Conservation (phyloP, 768 basidiomycete genomes). For the Agaricus sinodeliciosus region DNA sequence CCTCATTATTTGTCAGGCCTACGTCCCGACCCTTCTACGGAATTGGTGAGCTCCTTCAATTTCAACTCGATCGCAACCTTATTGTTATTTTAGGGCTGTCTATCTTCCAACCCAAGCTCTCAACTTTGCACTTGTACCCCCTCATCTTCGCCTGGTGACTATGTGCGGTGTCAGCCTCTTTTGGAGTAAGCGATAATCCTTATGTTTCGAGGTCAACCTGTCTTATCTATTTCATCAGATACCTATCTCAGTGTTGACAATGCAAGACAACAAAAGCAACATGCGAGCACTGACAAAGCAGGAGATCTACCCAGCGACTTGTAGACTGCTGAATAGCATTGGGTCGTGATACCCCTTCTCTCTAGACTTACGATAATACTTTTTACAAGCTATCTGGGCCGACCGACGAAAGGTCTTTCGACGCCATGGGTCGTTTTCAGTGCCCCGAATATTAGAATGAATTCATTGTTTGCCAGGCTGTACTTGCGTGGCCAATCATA, state of each 20-base stretch:
- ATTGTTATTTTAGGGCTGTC: constrained; percentile 42
- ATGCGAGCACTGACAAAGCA: neutral
- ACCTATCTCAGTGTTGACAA: constrained; percentile 60
- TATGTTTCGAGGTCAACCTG: constrained; percentile 1
- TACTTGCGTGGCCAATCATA: no score
- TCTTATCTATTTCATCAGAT: constrained; percentile 27
- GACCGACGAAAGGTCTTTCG: no score
- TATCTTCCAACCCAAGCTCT: constrained; percentile 72
- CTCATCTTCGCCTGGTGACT: constrained; percentile 67
- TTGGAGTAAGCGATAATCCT: constrained; percentile 56
- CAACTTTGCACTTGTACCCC: constrained; percentile 75
- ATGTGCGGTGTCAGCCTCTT: constrained; percentile 75
- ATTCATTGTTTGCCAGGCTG: no score
- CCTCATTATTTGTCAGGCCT: constrained; percentile 36
- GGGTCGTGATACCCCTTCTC: no score
- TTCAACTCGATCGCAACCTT: neutral
- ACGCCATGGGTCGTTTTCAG: no score
- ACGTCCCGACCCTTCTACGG: constrained; percentile 64
- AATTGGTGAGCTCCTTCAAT: constrained; percentile 50
- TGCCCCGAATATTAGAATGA: no score
- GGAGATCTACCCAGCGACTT: neutral
- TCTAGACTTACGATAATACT: no score
- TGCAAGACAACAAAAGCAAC: constrained; percentile 20
- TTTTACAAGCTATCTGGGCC: no score
- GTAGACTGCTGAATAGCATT: no score